phyloP scores from a whole-genome alignment of 2,329 filamentous ascomycete genomes.

The Pyricularia grisea region DNA sequence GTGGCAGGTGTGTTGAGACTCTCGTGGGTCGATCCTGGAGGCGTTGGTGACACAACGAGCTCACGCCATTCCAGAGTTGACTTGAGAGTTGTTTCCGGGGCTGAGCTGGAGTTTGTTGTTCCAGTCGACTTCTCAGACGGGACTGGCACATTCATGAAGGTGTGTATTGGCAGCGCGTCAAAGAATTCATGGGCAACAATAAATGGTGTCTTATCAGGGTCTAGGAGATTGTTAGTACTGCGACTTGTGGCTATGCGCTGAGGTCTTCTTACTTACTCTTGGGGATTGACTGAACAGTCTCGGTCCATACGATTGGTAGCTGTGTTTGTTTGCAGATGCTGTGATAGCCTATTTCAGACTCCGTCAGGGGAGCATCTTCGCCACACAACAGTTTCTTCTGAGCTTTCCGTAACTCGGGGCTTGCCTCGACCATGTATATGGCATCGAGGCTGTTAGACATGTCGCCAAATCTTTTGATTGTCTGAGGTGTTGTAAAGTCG shows the following conservation, averaged over 20 bases:
- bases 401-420: constrained; percentile 61
- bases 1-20: constrained; percentile 44
- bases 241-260: neutral
- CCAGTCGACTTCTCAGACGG: constrained; percentile 24
- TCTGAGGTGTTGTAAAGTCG: constrained; percentile 36
- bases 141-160: constrained; percentile 67
- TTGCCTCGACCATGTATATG: constrained; percentile 96
- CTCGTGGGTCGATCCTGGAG: constrained; percentile 41
- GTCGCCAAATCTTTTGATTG: constrained; percentile 71
- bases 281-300: constrained; percentile 78
- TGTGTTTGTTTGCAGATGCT: constrained; percentile 67
- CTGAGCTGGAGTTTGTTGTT: constrained; percentile 25
- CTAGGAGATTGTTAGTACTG: constrained; percentile 23
- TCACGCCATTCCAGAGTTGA: constrained; percentile 64
- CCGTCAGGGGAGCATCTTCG: constrained; percentile 52
- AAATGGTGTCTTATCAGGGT: constrained; percentile 67
- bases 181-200: constrained; percentile 98
- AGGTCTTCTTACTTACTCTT: constrained; percentile 33
- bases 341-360: constrained; percentile 64
- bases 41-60: constrained; percentile 64
- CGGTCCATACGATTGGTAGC: constrained; percentile 78
- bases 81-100: constrained; percentile 9
- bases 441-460: constrained; percentile 70
- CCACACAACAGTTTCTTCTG: constrained; percentile 81
- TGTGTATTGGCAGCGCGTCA: constrained; percentile 91